Conservation (phyloP, 148 eudicot species). For the Fagopyrum homotropicum region DNA sequence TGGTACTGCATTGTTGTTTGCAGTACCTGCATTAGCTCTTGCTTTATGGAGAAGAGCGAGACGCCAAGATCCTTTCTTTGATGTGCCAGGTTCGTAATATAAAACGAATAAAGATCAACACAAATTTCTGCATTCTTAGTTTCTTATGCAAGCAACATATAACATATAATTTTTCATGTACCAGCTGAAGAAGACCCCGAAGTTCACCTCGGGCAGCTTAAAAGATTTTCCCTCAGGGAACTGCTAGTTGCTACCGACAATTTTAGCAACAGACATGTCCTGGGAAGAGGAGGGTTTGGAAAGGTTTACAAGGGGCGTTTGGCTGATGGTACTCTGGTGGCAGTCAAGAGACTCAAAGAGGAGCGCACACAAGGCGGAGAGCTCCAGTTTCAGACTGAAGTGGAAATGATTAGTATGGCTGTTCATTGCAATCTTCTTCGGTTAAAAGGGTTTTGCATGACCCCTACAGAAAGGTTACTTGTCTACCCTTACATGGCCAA, state of each 20-base stretch:
- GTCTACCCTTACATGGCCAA: conserved; percentile 97
- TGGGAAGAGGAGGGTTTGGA: conserved; percentile 94
- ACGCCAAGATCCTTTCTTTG: conserved; percentile 44
- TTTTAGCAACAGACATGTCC: conserved; percentile 74
- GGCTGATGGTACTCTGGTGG: conserved; percentile 64
- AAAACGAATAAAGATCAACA: background rate
- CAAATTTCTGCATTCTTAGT: background rate
- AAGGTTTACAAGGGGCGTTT: conserved; percentile 82
- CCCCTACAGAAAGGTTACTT: conserved; percentile 67
- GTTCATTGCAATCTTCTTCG: conserved; percentile 85
- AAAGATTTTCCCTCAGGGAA: conserved; percentile 71
- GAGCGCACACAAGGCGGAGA: conserved; percentile 65
- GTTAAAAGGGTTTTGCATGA: conserved; percentile 70
- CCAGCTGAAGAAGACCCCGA: conserved; percentile 62
- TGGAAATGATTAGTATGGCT: conserved; percentile 91
- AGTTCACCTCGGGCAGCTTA: conserved; percentile 69
- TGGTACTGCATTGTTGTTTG: conserved; percentile 45
- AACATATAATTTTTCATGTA: background rate
- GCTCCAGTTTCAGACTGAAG: conserved; percentile 75
- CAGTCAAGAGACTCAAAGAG: conserved; percentile 84
- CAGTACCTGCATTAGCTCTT: conserved; percentile 44
- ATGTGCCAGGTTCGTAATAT: conserved; percentile 40
- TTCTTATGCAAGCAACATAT: no score
- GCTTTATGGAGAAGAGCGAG: conserved; percentile 40
- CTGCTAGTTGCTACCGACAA: conserved; percentile 70